These are phyloP conservation scores for Rhizopus delemar DNA, from an alignment of 371 early-diverging fungal genomes.

Conservation along the genomic window DNA sequence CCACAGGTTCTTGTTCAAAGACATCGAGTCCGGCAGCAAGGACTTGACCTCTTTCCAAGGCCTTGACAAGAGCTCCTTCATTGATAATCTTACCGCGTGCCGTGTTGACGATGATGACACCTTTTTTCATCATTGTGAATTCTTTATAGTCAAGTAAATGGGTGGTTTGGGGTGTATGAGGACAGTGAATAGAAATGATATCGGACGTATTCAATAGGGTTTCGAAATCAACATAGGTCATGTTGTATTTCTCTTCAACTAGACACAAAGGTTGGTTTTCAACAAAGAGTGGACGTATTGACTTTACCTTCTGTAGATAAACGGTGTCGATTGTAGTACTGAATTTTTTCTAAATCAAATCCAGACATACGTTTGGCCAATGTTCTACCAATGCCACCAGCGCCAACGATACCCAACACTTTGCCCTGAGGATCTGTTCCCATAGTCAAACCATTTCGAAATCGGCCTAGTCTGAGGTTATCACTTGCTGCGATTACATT, in stretches of 20 bases:
- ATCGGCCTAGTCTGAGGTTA: slow-evolving; percentile 51
- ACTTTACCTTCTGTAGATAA: slow-evolving; percentile 33
- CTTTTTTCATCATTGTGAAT: slow-evolving; percentile 56
- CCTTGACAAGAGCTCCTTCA: slow-evolving; percentile 55
- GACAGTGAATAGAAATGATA: slow-evolving; percentile 61
- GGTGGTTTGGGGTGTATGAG: slow-evolving; percentile 50
- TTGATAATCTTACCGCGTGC: slow-evolving; percentile 63
- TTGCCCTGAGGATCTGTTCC: slow-evolving; percentile 55
- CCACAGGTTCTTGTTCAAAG: slow-evolving; percentile 55
- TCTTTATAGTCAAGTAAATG: slow-evolving; percentile 51
- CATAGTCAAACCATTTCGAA: slow-evolving; percentile 46
- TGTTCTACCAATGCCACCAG: slow-evolving; percentile 64
- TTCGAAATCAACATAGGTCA: slow-evolving; percentile 53
- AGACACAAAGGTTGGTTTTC: background rate
- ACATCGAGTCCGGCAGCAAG: slow-evolving; percentile 63
- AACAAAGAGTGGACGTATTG: background rate
- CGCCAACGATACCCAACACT: slow-evolving; percentile 59
- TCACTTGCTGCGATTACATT: slow-evolving; percentile 47
- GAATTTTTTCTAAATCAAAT: slow-evolving; percentile 52
- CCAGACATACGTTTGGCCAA: slow-evolving; percentile 59
- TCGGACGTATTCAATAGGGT: slow-evolving; percentile 53
- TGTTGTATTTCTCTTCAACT: slow-evolving; percentile 41
- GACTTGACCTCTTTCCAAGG: slow-evolving; percentile 57
- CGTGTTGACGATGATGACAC: slow-evolving; percentile 59
- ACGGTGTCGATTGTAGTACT: slow-evolving; percentile 57